Evolutionary conservation across 2,329 filamentous ascomycete species (phyloP), one percentile per base, ranked within the genome.

Genomic region (Allantophomopsis lycopodina): DNA sequence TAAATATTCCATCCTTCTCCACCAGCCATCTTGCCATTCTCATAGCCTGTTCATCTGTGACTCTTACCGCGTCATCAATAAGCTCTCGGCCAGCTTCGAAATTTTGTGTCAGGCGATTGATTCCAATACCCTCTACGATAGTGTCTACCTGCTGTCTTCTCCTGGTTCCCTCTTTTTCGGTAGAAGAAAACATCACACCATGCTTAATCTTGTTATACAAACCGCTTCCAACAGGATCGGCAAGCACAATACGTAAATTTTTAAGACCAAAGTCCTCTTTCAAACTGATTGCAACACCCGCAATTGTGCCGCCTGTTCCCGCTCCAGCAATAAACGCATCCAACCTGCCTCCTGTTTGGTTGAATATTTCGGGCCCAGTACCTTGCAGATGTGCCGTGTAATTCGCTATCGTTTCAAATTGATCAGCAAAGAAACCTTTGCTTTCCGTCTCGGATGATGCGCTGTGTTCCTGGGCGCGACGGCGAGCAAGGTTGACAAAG

Each of bases 21-120:
- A 95, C 89, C 32, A 98, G 64, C 86, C 87, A 96, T 46, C 85
- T 70, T n/a, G 89, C 91, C 91, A 98, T 98, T 40, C 71, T 72
- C 56, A 84, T 77, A 11, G 91, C 91, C 64, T 98, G 88, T 37
- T 77, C 74, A 59, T 98, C 93, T 2, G 76, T 84, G 12, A 98
- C 86, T 43, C 79, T 75, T 31, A 96, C 77, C 2, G 91, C 89
- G 60, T 95, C 87, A 57, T 95, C 86, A 39, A 98, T 75, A 40
- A 95, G 61, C 53, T 89, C 79, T 47, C 85, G 70, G 0, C 89
- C 91, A 20, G 79, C 80, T 56, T 94, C 84, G 47, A 98, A 91
- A 58, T 96, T 98, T 39, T 77, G 73, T 1, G 91, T 98, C n/a
- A 94, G 70, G 2, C 91, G 79, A 56, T 94, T 98, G 59, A 96